Evolutionary conservation across 139 green algal species (phyloP).

Genomic region (Tetradesmus obliquus): DNA sequence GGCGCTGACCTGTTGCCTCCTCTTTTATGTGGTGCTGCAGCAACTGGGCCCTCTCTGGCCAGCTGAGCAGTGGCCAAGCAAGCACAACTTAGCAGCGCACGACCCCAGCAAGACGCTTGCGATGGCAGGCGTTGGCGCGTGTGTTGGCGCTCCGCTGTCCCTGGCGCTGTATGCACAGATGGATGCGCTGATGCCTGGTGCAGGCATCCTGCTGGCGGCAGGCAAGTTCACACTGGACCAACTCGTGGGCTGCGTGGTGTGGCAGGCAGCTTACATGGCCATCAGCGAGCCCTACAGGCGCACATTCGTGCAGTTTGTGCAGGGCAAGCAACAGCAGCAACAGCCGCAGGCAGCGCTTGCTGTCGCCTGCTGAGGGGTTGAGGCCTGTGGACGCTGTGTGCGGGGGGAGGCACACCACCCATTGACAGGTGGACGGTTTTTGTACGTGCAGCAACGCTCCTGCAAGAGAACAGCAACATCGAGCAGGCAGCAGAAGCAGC

Average conservation of each 20-base stretch:
- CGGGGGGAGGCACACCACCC: too few relatives aligned
- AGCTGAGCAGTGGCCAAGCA: conserved; percentile 11
- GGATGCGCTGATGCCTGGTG: conserved; percentile 29
- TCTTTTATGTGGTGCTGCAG: not conserved
- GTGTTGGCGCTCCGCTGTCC: conserved; percentile 39
- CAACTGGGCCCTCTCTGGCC: conserved; percentile 29
- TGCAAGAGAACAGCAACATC: not conserved
- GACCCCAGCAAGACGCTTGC: conserved; percentile 33
- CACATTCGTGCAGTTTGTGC: not conserved
- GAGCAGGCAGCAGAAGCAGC: not conserved
- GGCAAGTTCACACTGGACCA: conserved; percentile 47
- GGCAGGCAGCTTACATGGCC: conserved; percentile 54
- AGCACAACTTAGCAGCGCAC: conserved; percentile 30
- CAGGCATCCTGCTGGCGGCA: conserved; percentile 2
- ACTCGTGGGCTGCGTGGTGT: conserved; percentile 57
- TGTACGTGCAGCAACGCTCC: not conserved
- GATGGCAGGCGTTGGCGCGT: conserved; percentile 45
- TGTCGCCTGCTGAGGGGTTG: not conserved
- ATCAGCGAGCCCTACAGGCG: conserved; percentile 52
- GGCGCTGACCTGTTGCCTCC: not conserved
- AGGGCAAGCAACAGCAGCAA: not conserved
- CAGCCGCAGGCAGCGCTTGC: not conserved
- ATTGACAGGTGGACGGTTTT: not conserved
- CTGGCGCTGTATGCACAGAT: conserved; percentile 46
- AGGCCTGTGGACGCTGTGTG: too few relatives aligned